phyloP scores from a whole-genome alignment of 1,284 basidiomycete species.

The Takashimella koratensis region DNA sequence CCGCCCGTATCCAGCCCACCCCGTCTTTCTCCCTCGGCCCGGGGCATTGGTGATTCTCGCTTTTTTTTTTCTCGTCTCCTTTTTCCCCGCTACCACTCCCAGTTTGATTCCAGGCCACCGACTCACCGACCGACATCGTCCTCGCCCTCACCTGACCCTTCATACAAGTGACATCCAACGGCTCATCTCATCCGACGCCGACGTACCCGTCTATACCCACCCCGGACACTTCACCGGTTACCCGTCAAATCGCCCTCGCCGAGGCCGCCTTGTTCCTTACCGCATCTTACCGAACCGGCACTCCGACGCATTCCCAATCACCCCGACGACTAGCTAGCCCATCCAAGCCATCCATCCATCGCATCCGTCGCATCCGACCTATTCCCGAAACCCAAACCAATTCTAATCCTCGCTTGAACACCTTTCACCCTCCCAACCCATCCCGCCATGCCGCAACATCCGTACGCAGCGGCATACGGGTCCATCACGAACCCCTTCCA shows the following conservation, averaged over 20 bases:
- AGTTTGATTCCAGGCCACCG: too few relatives aligned
- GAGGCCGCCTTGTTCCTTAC: too few relatives aligned
- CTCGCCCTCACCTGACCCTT: too few relatives aligned
- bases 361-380: background rate
- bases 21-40: background rate
- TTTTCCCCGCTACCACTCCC: background rate
- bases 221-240: too few relatives aligned
- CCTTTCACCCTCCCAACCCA: background rate
- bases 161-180: too few relatives aligned
- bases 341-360: background rate
- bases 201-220: too few relatives aligned
- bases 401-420: background rate
- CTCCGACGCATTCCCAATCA: too few relatives aligned
- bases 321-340: background rate
- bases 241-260: too few relatives aligned
- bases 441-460: conserved; percentile 26
- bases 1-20: background rate
- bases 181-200: too few relatives aligned
- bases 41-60: too few relatives aligned
- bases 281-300: too few relatives aligned
- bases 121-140: too few relatives aligned
- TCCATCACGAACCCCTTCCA: conserved; percentile 31
- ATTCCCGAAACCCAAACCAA: background rate
- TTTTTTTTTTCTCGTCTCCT: background rate
- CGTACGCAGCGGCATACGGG: conserved; percentile 41